These are phyloP conservation scores for Halenospora varia DNA, from an alignment of 495 filamentous ascomycete species.

Conservation along the genomic window DNA sequence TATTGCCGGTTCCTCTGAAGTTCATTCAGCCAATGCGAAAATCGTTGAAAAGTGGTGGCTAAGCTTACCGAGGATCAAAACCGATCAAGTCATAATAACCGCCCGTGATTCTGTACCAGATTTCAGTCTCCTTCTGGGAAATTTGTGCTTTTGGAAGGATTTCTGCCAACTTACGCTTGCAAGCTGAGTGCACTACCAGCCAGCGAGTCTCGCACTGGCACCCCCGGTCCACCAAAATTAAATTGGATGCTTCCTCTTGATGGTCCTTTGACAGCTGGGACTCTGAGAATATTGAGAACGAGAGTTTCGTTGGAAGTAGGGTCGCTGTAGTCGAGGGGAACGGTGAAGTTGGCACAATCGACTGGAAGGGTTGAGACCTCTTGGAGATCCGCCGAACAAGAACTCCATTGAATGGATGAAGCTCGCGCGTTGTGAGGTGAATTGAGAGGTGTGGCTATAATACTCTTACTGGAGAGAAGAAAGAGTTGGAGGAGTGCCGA, in stretches of 20 bases:
- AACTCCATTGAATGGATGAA: too few species aligned
- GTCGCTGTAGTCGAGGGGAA: slow-evolving; percentile 41
- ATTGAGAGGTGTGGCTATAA: too few species aligned
- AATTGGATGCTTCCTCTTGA: slow-evolving; percentile 39
- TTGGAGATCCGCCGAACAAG: too few species aligned
- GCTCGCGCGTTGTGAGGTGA: too few species aligned
- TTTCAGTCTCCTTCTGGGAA: not conserved
- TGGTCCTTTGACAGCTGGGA: slow-evolving; percentile 28
- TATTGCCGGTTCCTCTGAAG: slow-evolving; percentile 35
- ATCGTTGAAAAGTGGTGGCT: not conserved
- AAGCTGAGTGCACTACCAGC: slow-evolving; percentile 13
- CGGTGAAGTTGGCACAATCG: slow-evolving; percentile 33
- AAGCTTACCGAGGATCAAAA: slow-evolving; percentile 35
- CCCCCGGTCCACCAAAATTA: slow-evolving; percentile 44
- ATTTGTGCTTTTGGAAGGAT: not conserved
- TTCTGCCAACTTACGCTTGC: slow-evolving; percentile 16
- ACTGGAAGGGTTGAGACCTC: slow-evolving; percentile 23
- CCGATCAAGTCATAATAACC: slow-evolving; percentile 36
- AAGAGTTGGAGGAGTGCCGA: too few species aligned
- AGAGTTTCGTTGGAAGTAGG: slow-evolving; percentile 28
- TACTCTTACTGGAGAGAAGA: too few species aligned
- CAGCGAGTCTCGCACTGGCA: slow-evolving; percentile 20
- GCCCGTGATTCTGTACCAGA: slow-evolving; percentile 28
- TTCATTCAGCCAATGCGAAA: too few species aligned
- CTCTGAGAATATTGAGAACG: slow-evolving; percentile 30